Evolutionary conservation across 2,329 filamentous ascomycete genomes (phyloP).

Genomic region (Curvularia lunata): DNA sequence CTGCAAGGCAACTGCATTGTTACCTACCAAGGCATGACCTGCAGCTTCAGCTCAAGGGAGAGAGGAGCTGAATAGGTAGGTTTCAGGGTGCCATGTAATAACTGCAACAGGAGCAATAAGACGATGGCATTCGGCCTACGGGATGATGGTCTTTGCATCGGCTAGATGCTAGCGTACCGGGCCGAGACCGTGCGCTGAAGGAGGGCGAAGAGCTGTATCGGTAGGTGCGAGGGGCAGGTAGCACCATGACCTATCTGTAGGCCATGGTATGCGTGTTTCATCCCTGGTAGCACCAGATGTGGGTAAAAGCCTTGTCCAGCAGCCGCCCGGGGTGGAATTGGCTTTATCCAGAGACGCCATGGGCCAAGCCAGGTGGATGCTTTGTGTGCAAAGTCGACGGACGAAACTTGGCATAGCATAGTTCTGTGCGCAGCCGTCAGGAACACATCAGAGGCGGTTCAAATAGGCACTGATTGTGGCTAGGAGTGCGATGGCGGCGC

Average conservation of each 20-base stretch:
- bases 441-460: not conserved
- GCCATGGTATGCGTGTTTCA: not conserved
- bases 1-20: constrained; percentile 4
- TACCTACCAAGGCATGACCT: not conserved
- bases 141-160: not conserved
- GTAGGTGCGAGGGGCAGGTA: not conserved
- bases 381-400: no score
- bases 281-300: not conserved
- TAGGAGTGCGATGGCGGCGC: no score
- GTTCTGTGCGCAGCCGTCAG: no score
- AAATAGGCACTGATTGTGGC: no score
- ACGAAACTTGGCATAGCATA: no score
- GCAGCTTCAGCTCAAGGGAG: not conserved
- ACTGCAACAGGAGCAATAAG: not conserved
- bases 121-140: not conserved
- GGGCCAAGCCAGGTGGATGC: not conserved
- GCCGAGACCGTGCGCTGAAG: not conserved
- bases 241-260: no score
- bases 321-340: not conserved
- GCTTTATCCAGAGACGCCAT: not conserved
- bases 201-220: not conserved
- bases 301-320: not conserved
- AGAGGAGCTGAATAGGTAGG: not conserved
- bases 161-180: not conserved
- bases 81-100: not conserved